Evolutionary conservation across 306 rosid genomes (phyloP).

Genomic region (Citrullus amarus): DNA sequence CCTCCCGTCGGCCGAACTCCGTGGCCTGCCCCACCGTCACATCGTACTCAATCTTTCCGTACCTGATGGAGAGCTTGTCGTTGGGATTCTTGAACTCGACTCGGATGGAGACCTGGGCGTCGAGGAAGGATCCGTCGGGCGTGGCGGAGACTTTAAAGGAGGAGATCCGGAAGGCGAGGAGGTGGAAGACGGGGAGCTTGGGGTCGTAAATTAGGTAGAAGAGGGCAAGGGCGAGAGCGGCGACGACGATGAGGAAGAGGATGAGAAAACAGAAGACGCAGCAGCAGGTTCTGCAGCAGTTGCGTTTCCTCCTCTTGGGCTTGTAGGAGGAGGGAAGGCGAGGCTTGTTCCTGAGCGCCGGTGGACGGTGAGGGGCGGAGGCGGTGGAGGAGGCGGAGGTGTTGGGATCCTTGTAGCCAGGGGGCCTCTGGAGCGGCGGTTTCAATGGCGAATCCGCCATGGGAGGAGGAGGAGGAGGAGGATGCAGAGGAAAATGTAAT

Average conservation of each 20-base stretch:
- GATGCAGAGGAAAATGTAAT: not conserved
- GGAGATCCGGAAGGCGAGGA: constrained; percentile 37
- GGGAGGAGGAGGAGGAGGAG: no score
- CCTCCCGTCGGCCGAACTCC: constrained; percentile 12
- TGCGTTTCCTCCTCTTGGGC: constrained; percentile 5
- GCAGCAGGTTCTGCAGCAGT: constrained; percentile 33
- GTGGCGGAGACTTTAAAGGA: constrained; percentile 20
- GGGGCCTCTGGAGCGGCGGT: constrained; percentile 59
- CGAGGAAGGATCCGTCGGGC: constrained; percentile 27
- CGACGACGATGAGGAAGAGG: constrained; percentile 24
- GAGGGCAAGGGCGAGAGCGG: constrained; percentile 25
- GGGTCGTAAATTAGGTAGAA: constrained; percentile 51
- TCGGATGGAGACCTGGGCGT: constrained; percentile 22
- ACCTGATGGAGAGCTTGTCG: constrained; percentile 22
- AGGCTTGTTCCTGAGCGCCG: constrained; percentile 16
- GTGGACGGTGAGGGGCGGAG: not conserved
- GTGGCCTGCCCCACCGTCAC: constrained; percentile 18
- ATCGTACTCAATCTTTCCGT: not conserved
- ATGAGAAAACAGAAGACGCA: constrained; percentile 29
- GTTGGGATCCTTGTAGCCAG: constrained; percentile 38
- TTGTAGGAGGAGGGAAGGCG: constrained; percentile 27
- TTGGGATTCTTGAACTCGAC: constrained; percentile 50
- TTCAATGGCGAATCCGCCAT: constrained; percentile 28
- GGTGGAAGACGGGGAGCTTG: constrained; percentile 37
- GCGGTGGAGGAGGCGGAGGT: not conserved